A percentile compares a stretch with the other conserved stretches of the same genome.
Evolutionary conservation across 305 asterid genomes (phyloP).

Genomic region (Solanum aculeatissimum): DNA sequence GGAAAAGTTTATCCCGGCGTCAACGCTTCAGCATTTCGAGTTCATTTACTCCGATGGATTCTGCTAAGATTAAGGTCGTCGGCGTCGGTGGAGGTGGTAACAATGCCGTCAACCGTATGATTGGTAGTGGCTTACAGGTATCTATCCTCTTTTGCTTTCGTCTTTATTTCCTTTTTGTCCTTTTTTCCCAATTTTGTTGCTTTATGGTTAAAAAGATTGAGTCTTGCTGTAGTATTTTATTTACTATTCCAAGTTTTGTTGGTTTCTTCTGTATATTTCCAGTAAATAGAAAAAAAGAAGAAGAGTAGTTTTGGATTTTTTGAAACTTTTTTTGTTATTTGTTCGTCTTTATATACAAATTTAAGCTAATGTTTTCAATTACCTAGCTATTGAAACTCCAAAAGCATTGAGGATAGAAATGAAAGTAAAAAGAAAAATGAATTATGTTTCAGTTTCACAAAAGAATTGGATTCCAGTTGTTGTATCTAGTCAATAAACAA

Average conservation of each 20-base stretch:
- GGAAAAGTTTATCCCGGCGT: conserved; percentile 23
- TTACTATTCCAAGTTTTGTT: background rate
- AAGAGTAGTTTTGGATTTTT: background rate
- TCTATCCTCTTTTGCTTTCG: background rate
- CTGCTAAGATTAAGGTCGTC: conserved; percentile 84
- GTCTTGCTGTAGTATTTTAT: background rate
- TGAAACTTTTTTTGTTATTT: background rate
- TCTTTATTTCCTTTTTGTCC: background rate
- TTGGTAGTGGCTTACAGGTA: conserved; percentile 87
- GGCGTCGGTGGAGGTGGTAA: conserved; percentile 99
- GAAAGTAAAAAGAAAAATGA: background rate
- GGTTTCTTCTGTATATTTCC: background rate
- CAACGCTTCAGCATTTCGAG: conserved; percentile 34
- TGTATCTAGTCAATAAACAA: background rate
- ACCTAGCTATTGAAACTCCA: background rate
- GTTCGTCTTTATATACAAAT: background rate
- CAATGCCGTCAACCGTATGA: conserved; percentile 97
- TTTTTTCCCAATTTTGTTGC: background rate
- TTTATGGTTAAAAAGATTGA: background rate
- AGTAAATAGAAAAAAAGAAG: background rate
- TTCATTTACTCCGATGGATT: conserved; percentile 49
- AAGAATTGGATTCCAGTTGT: background rate
- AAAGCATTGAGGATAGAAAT: background rate
- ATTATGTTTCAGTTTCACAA: background rate
- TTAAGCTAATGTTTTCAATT: background rate